Conservation (phyloP, 352 stramenopile genomes). For the Pythium monospermum region DNA sequence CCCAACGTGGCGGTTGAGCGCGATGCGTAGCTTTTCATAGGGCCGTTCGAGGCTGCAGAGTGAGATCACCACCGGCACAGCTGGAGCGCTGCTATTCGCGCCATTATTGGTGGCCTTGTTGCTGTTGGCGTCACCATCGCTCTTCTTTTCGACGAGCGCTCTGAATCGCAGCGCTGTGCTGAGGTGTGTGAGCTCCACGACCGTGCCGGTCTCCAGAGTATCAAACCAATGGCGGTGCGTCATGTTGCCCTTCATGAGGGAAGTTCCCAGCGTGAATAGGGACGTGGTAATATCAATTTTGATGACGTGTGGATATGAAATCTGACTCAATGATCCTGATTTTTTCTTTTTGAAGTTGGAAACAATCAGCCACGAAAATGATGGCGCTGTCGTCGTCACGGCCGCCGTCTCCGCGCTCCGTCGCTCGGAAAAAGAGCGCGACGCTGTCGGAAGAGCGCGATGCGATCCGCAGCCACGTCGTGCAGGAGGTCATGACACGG, state of each 20-base stretch:
- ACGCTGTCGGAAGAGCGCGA: conserved; percentile 43
- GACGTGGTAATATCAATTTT: conserved; percentile 12
- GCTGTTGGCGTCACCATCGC: conserved; percentile 14
- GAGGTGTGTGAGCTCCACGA: conserved; percentile 55
- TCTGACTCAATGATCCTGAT: conserved; percentile 8
- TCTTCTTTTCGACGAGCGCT: conserved; percentile 43
- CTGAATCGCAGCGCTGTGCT: conserved; percentile 34
- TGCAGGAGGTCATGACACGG: conserved; percentile 28
- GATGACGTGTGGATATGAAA: conserved; percentile 7
- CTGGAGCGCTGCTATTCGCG: not conserved
- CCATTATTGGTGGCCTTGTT: too few relatives aligned
- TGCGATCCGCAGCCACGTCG: conserved; percentile 26
- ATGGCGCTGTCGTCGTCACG: not conserved
- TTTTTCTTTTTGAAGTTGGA: not conserved
- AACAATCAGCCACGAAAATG: not conserved
- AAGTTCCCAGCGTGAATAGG: not conserved
- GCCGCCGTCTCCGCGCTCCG: conserved; percentile 2
- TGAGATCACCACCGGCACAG: conserved; percentile 12
- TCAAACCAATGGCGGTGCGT: too few relatives aligned
- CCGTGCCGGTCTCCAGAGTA: conserved; percentile 42
- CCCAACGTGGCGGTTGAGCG: conserved; percentile 53
- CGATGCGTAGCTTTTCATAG: conserved; percentile 78
- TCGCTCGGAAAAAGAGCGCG: conserved; percentile 30
- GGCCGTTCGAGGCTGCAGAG: conserved; percentile 58
- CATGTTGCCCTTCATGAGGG: not conserved